phyloP scores from a whole-genome alignment of 257 asterid genomes.

The Ophiorrhiza pumila region DNA sequence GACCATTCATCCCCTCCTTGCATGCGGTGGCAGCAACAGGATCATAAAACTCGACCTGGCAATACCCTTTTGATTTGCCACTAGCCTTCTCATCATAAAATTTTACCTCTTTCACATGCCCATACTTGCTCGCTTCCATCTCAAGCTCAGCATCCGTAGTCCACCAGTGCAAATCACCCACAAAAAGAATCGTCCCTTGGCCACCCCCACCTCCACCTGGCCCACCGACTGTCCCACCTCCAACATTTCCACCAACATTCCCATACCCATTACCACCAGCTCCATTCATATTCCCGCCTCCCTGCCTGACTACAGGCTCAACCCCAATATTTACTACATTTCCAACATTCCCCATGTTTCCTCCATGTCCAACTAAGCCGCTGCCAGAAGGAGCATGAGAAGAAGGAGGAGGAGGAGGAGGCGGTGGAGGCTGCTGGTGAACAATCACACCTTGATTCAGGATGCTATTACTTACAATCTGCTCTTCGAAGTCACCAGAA shows the following conservation, averaged over 20 bases:
- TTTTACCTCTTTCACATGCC: conserved; percentile 83
- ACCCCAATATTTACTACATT: conserved; percentile 19
- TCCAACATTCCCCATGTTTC: conserved; percentile 18
- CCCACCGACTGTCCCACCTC: conserved; percentile 29
- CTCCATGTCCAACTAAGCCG: conserved; percentile 19
- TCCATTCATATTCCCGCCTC: conserved; percentile 28
- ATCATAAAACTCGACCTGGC: conserved; percentile 88
- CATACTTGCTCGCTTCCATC: conserved; percentile 70
- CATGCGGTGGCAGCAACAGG: conserved; percentile 77
- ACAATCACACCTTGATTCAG: conserved; percentile 18
- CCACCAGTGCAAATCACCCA: conserved; percentile 99
- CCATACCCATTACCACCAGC: conserved; percentile 27
- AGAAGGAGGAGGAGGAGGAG: conserved; percentile 4
- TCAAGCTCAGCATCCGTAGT: conserved; percentile 93
- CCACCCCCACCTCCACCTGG: conserved; percentile 35
- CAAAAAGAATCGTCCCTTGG: conserved; percentile 64
- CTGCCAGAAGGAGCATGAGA: conserved; percentile 15
- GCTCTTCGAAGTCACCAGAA: conserved; percentile 15
- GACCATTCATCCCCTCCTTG: conserved; percentile 85
- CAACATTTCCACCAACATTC: conserved; percentile 20
- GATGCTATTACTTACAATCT: conserved; percentile 20
- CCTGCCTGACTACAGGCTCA: conserved; percentile 30
- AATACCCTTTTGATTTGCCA: conserved; percentile 96
- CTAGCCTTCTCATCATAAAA: conserved; percentile 94
- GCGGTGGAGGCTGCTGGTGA: conserved; percentile 26